Percentiles rank a stretch among this genome's conserved stretches.
Conservation (phyloP, 2,329 filamentous ascomycete species). For the Chalaropsis ovoidea region DNA sequence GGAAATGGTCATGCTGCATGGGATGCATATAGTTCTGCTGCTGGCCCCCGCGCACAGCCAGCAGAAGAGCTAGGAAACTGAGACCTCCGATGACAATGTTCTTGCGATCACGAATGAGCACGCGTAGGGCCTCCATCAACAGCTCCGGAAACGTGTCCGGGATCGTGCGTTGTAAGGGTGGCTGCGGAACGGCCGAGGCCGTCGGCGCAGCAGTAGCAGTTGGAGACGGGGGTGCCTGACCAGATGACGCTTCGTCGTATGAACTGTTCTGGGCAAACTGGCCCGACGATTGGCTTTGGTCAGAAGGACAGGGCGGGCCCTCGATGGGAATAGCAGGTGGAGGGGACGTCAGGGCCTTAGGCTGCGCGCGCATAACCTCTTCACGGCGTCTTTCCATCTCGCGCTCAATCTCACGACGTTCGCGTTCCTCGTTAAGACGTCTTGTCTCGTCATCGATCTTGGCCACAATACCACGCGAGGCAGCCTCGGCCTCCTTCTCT, state of each 20-base stretch:
- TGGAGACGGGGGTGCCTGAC: not conserved
- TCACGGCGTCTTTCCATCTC: slow-evolving; percentile 18
- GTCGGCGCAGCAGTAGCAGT: slow-evolving; percentile 26
- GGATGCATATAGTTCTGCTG: slow-evolving; percentile 27
- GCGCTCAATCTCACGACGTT: slow-evolving; percentile 13
- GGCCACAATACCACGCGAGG: slow-evolving; percentile 16
- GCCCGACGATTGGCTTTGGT: slow-evolving; percentile 4
- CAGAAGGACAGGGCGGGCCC: slow-evolving; percentile 18
- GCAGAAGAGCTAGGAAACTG: slow-evolving; percentile 43
- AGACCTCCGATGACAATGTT: slow-evolving; percentile 49
- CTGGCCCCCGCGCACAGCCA: slow-evolving; percentile 36
- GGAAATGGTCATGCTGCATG: slow-evolving; percentile 18
- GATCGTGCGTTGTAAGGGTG: slow-evolving; percentile 8
- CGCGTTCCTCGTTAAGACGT: slow-evolving; percentile 20
- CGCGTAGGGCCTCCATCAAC: slow-evolving; percentile 43
- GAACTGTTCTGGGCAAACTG: not conserved
- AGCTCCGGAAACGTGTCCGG: slow-evolving; percentile 44
- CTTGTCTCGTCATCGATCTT: slow-evolving; percentile 19
- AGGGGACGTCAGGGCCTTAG: slow-evolving; percentile 21
- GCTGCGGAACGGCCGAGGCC: slow-evolving; percentile 3
- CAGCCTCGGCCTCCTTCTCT: slow-evolving; percentile 31
- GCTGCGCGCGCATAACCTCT: slow-evolving; percentile 17
- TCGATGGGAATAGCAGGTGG: slow-evolving; percentile 25
- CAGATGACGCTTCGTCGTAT: not conserved
- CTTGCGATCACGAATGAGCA: slow-evolving; percentile 48